A percentile compares a stretch with the other conserved stretches of the same genome.
Conservation (phyloP, 2,329 filamentous ascomycete genomes). For the Ophiostoma montium region DNA sequence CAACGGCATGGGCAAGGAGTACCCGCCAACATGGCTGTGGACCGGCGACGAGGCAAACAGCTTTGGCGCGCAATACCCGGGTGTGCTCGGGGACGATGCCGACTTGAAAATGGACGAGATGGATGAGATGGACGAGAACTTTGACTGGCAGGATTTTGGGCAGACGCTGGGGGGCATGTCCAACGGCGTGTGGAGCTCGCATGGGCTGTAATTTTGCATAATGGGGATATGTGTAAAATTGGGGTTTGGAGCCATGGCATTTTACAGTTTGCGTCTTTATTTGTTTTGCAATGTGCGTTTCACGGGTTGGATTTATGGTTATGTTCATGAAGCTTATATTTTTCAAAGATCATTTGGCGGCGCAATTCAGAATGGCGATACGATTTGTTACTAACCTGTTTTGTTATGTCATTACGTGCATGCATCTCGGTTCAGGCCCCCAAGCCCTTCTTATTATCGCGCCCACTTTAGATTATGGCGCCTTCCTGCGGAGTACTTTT, state of each 20-base stretch:
- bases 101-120: conserved; percentile 25
- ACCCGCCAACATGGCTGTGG: conserved; percentile 42
- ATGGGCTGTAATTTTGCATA: conserved; percentile 7
- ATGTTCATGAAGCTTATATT: too few relatives aligned
- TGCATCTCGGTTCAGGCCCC: too few relatives aligned
- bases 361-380: too few relatives aligned
- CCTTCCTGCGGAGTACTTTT: too few relatives aligned
- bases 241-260: not conserved
- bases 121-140: conserved; percentile 25
- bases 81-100: conserved; percentile 15
- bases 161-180: conserved; percentile 20
- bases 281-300: too few relatives aligned
- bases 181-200: conserved; percentile 16
- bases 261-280: not conserved
- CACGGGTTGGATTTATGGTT: too few relatives aligned
- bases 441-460: too few relatives aligned
- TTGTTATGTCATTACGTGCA: too few relatives aligned
- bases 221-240: not conserved
- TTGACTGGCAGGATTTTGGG: conserved; percentile 25
- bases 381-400: too few relatives aligned
- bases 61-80: conserved; percentile 7
- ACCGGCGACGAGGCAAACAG: conserved; percentile 20
- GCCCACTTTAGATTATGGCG: too few relatives aligned
- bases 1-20: conserved; percentile 31
- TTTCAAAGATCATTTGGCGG: too few relatives aligned